Base-by-base conservation (phyloP, 2,329 filamentous ascomycete species). In the Paecilomyces niveus region DNA sequence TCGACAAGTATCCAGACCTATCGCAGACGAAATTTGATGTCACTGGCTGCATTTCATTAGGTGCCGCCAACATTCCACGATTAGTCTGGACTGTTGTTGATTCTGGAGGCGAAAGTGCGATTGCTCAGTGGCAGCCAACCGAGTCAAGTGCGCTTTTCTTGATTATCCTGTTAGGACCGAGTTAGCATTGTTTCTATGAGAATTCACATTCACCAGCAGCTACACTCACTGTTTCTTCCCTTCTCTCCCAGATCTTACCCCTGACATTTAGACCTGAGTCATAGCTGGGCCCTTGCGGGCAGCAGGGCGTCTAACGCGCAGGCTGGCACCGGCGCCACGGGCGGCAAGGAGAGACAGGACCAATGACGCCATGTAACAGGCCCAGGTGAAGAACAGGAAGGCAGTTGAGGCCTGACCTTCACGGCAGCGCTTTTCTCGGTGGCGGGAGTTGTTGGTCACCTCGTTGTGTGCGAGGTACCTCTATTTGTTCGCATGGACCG, bases 371-470 rank as follows among this genome's bases (percentile, higher is more conserved):
- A 75, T 68, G 60, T 76, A 82, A 4, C 74, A 65, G 45, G 71
- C 76, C 70, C 76, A 81, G 8, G 69, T 71, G 62, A 83, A 80
- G 79, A 79, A 83, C 54, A 82, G 70, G 71, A 83, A 83, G 0
- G 80, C 80, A 22, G 70, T 72, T 2, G 76, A 67, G 4, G 80
- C 80, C 65, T 82, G 78, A 9, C 78, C 78, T 67, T 83, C 80
- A 49, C 76, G 78, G 65, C 80, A 83, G 55, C 78, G 73, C 60
- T 76, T 77, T 11, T 62, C 54, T 6, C 57, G 64, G 53, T 67
- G 66, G 57, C 61, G 1, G 0, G 78, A 69, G 54, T 77, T 76
- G 60, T 76, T 75, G 60, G 78, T 79, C 61, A 81, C 75, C 7
- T 74, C 69, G 57, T 81, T 82, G 62, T 54, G 58, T n/a, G 54